Percentiles rank a stretch among this genome's conserved stretches.
Evolutionary conservation across 768 basidiomycete species (phyloP).

Genomic region (Lyophyllum shimeji): DNA sequence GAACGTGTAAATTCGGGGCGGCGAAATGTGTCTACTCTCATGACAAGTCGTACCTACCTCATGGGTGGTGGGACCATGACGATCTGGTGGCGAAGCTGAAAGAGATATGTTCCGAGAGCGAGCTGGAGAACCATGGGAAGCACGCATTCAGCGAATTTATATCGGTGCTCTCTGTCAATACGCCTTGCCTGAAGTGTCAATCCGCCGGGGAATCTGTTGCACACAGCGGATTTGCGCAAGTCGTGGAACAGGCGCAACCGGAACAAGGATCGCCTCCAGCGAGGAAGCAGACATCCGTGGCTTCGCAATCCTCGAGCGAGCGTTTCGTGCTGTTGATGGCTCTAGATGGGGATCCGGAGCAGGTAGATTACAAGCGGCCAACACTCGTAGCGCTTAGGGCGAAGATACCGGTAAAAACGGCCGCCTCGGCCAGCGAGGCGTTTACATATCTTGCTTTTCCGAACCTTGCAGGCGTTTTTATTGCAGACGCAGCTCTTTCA

Average conservation of each 20-base stretch:
- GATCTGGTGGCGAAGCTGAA: slow-evolving; percentile 1
- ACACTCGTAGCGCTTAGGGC: slow-evolving; percentile 26
- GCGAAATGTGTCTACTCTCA: slow-evolving; percentile 50
- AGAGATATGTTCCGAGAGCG: not conserved
- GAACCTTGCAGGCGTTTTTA: slow-evolving; percentile 31
- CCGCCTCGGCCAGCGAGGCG: slow-evolving; percentile 18
- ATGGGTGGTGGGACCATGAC: slow-evolving; percentile 44
- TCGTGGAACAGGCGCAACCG: not conserved
- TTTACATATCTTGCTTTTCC: slow-evolving; percentile 25
- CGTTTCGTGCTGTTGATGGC: slow-evolving; percentile 30
- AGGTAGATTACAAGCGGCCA: slow-evolving; percentile 22
- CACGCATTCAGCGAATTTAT: not conserved
- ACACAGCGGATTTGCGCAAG: not conserved
- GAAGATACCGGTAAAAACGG: slow-evolving; percentile 23
- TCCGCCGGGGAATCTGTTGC: not conserved
- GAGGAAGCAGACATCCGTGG: not conserved
- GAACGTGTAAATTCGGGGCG: slow-evolving; percentile 33
- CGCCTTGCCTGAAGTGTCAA: not conserved
- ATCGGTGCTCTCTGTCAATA: not conserved
- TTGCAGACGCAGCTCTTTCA: slow-evolving; percentile 35
- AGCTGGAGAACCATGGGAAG: not conserved
- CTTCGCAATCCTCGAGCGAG: not conserved
- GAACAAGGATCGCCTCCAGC: not conserved
- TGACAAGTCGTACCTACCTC: slow-evolving; percentile 41
- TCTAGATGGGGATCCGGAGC: slow-evolving; percentile 22